These are phyloP conservation scores for Ceratocystiopsis sp. DNA, from an alignment of 2,329 filamentous ascomycete genomes.

Conservation along the genomic window DNA sequence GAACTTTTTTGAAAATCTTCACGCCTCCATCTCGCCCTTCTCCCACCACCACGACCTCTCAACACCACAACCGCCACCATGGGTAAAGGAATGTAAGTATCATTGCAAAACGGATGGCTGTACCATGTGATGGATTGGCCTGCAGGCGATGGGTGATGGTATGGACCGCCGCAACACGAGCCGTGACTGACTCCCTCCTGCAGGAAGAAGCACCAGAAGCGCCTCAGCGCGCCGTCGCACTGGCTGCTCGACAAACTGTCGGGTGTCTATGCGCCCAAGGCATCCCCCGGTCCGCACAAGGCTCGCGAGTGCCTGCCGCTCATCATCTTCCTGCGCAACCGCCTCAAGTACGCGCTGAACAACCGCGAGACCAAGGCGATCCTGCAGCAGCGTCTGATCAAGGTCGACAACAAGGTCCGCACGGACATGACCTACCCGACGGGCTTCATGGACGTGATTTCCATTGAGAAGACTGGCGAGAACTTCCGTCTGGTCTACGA, in stretches of 20 bases:
- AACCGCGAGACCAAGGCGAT: constrained; percentile 93
- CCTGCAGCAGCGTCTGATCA: constrained; percentile 98
- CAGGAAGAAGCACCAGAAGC: constrained; percentile 99
- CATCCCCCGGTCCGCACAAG: constrained; percentile 90
- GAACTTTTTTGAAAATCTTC: not conserved
- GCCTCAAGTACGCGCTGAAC: constrained; percentile 99
- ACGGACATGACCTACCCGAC: constrained; percentile 95
- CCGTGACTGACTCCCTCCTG: constrained; percentile 6
- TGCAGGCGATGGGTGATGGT: no score
- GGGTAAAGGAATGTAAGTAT: constrained; percentile 36
- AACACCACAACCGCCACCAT: constrained; percentile 23
- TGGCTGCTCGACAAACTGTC: constrained; percentile 99
- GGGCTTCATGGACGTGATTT: constrained; percentile 99
- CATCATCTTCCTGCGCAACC: constrained; percentile 94
- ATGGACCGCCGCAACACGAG: not conserved
- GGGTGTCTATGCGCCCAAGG: constrained; percentile 62
- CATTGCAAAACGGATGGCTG: not conserved
- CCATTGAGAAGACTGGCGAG: constrained; percentile 99
- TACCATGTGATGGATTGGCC: no score
- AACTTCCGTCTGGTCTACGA: constrained; percentile 99
- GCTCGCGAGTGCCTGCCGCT: constrained; percentile 96
- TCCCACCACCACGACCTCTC: constrained; percentile 16
- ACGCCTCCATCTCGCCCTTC: not conserved
- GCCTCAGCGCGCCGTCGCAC: constrained; percentile 95
- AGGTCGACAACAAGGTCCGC: constrained; percentile 99